Conservation (phyloP, 768 basidiomycete genomes). For the Holtermanniella nyarrowii region DNA sequence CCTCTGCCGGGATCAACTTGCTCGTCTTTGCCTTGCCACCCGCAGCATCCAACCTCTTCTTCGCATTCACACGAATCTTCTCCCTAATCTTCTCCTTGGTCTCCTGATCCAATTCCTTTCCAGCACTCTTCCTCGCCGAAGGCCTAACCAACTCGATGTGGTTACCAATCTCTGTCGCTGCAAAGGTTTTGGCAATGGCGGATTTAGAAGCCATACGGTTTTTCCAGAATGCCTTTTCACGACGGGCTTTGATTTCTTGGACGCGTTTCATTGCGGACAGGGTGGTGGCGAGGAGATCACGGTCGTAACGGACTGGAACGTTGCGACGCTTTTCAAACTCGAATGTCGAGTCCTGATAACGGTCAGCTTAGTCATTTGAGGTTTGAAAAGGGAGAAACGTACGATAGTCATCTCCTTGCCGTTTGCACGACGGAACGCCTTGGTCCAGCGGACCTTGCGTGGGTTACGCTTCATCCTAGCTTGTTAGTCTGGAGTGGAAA, state of each 20-base stretch:
- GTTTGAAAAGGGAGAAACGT: constrained; percentile 35
- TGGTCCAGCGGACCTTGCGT: constrained; percentile 97
- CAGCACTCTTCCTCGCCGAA: constrained; percentile 6
- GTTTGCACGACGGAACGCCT: constrained; percentile 95
- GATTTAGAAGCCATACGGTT: constrained; percentile 77
- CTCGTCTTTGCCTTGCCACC: constrained; percentile 51
- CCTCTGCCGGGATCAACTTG: constrained; percentile 71
- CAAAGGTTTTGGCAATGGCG: constrained; percentile 49
- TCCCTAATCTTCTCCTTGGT: constrained; percentile 51
- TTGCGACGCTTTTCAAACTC: constrained; percentile 99
- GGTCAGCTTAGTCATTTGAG: not conserved
- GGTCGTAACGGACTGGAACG: constrained; percentile 91
- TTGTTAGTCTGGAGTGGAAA: not conserved
- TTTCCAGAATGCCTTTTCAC: constrained; percentile 95
- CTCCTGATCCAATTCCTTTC: constrained; percentile 46
- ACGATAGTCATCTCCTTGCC: constrained; percentile 99
- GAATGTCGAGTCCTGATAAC: constrained; percentile 79
- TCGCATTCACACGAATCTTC: constrained; percentile 57
- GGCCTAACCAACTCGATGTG: constrained; percentile 42
- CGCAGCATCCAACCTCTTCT: constrained; percentile 29
- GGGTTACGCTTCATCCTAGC: constrained; percentile 97
- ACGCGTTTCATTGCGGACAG: constrained; percentile 94
- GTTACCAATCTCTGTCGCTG: constrained; percentile 59
- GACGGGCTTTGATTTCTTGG: constrained; percentile 75
- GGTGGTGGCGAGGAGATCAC: constrained; percentile 83